A percentile compares a stretch with the other conserved stretches of the same genome.
Conservation (phyloP, 129 eudicot genomes). For the Ambrosia trifida region DNA sequence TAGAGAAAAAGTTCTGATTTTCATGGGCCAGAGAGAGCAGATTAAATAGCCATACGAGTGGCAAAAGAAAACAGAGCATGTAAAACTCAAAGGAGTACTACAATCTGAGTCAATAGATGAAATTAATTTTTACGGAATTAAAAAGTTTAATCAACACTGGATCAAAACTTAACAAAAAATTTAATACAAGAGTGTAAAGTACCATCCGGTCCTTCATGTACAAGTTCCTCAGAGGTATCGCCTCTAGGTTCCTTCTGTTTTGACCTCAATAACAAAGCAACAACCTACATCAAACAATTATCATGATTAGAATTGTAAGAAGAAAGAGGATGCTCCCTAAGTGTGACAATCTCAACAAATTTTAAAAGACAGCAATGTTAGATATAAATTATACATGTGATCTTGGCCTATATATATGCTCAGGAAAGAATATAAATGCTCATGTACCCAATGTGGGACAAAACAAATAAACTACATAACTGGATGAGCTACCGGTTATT, state of each 20-base stretch:
- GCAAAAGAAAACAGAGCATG: not conserved
- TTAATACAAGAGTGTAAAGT: conserved; percentile 21
- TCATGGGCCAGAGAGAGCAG: not conserved
- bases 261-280: conserved; percentile 74
- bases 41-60: not conserved
- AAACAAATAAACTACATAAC: conserved; percentile 12
- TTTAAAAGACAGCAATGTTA: conserved; percentile 3
- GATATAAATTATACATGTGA: not conserved
- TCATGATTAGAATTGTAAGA: not conserved
- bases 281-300: conserved; percentile 59
- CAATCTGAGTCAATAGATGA: not conserved
- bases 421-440: not conserved
- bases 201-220: conserved; percentile 52
- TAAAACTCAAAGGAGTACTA: not conserved
- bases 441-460: conserved; percentile 10
- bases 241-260: conserved; percentile 46
- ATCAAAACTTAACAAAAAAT: not conserved
- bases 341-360: conserved; percentile 7
- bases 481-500: not conserved
- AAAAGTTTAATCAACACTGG: conserved; percentile 9
- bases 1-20: not conserved
- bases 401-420: conserved; percentile 1
- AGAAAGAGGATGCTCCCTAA: not conserved
- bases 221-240: conserved; percentile 41
- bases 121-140: conserved; percentile 14